These are phyloP conservation scores for Mycena floridula DNA, from an alignment of 768 basidiomycete species.

Conservation along the genomic window DNA sequence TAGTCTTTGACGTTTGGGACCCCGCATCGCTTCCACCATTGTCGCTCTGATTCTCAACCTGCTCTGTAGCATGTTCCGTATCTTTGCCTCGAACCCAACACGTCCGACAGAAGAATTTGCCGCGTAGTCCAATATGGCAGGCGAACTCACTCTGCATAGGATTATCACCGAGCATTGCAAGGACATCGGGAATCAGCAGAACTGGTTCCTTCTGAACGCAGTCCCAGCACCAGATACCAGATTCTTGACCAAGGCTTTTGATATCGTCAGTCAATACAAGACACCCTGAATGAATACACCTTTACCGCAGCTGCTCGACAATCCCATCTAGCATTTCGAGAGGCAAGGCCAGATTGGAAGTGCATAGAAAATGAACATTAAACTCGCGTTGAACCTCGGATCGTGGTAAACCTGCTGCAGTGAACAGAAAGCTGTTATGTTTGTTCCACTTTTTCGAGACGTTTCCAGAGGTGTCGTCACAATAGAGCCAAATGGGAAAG, in stretches of 20 bases:
- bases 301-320: conserved; percentile 7
- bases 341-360: conserved; percentile 16
- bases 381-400: conserved; percentile 9
- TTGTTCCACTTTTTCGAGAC: no score
- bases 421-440: conserved; percentile 14
- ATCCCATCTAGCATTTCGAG: conserved; percentile 20
- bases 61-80: not conserved
- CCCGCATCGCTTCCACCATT: not conserved
- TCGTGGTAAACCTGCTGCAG: conserved; percentile 10
- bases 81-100: conserved; percentile 14
- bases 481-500: conserved; percentile 14
- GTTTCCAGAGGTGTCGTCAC: conserved; percentile 19
- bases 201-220: conserved; percentile 1
- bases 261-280: conserved; percentile 5
- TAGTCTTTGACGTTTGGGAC: not conserved
- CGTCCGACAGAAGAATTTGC: conserved; percentile 19
- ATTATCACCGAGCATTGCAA: conserved; percentile 11
- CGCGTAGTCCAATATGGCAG: conserved; percentile 19
- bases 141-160: conserved; percentile 3
- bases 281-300: not conserved
- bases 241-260: no score
- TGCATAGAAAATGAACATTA: conserved; percentile 16
- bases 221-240: conserved; percentile 17
- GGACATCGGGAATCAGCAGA: conserved; percentile 5
- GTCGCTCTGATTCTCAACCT: not conserved